A percentile compares a stretch with the other conserved stretches of the same genome.
Conservation (phyloP, 352 stramenopile genomes). For the Phytophthora macrochlamydospora region DNA sequence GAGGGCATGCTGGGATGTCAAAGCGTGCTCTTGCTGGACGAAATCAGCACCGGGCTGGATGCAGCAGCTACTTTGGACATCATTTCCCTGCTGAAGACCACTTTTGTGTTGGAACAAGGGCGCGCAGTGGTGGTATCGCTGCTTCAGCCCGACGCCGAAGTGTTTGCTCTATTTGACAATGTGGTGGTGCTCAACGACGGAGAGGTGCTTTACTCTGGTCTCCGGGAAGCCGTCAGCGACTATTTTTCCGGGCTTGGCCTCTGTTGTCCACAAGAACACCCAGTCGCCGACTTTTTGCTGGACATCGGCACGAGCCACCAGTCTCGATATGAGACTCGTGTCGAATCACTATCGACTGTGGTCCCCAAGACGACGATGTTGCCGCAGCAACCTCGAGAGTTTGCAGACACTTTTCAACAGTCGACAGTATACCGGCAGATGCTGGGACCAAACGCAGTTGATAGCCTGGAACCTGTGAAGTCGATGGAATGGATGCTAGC, state of each 20-base stretch:
- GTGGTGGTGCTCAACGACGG: constrained; percentile 81
- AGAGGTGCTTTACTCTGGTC: constrained; percentile 76
- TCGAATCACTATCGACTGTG: not conserved
- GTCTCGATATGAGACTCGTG: constrained; percentile 22
- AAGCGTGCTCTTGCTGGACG: constrained; percentile 63
- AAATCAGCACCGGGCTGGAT: constrained; percentile 44
- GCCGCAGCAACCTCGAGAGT: not conserved
- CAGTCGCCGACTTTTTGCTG: constrained; percentile 44
- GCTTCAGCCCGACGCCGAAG: constrained; percentile 25
- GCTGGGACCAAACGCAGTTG: not conserved
- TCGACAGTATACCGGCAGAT: constrained; percentile 3
- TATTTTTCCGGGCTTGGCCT: constrained; percentile 51
- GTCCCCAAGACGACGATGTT: not conserved
- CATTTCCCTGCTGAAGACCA: constrained; percentile 60
- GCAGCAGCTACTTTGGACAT: constrained; percentile 59
- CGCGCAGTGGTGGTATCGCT: constrained; percentile 52
- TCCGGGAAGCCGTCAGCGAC: constrained; percentile 27
- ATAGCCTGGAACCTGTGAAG: constrained; percentile 16
- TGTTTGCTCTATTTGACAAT: constrained; percentile 71
- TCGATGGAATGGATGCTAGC: not conserved
- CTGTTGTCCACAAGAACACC: constrained; percentile 31
- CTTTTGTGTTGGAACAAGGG: constrained; percentile 37
- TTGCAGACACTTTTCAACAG: constrained; percentile 10
- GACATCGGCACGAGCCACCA: constrained; percentile 38
- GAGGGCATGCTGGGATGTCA: constrained; percentile 83